These are phyloP conservation scores for Geotrichum phurueaensis DNA, from an alignment of 1,139 yeast genomes.

Conservation along the genomic window DNA sequence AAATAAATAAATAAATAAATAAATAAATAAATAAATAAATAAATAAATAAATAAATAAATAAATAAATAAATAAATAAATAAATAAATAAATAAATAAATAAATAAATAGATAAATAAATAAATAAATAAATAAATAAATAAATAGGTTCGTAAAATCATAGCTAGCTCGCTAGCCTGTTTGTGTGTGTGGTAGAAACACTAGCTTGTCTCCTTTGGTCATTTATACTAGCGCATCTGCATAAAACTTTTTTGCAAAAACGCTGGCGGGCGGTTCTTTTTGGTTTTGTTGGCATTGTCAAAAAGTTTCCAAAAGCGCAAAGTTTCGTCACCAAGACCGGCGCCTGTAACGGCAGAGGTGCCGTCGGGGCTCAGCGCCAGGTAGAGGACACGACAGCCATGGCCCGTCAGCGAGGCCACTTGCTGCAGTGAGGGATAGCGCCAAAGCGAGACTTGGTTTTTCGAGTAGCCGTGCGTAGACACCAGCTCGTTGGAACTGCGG, in stretches of 20 bases:
- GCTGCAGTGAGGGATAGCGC: conserved; percentile 92
- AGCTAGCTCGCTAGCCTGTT: not conserved
- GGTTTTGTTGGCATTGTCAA: conserved; percentile 46
- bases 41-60: too few relatives aligned
- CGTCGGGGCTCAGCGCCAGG: conserved; percentile 90
- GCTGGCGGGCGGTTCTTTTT: not conserved
- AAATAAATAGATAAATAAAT: too few relatives aligned
- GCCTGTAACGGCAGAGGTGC: conserved; percentile 96
- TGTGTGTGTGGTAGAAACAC: too few relatives aligned
- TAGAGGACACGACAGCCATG: conserved; percentile 91
- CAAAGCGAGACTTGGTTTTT: conserved; percentile 87
- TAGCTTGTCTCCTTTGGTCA: too few relatives aligned
- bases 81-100: too few relatives aligned
- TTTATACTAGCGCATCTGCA: not conserved
- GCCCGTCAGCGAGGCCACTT: conserved; percentile 87
- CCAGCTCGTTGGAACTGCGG: conserved; percentile 81
- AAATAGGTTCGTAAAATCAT: not conserved
- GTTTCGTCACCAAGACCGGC: conserved; percentile 87
- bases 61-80: too few relatives aligned
- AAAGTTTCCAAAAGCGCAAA: conserved; percentile 84
- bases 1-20: too few relatives aligned
- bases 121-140: too few relatives aligned
- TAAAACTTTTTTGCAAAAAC: not conserved
- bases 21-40: too few relatives aligned
- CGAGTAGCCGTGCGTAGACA: conserved; percentile 92